Evolutionary conservation across 345 rosid species (phyloP), one percentile per base, ranked within the genome.

Genomic region (Populus davidiana): DNA sequence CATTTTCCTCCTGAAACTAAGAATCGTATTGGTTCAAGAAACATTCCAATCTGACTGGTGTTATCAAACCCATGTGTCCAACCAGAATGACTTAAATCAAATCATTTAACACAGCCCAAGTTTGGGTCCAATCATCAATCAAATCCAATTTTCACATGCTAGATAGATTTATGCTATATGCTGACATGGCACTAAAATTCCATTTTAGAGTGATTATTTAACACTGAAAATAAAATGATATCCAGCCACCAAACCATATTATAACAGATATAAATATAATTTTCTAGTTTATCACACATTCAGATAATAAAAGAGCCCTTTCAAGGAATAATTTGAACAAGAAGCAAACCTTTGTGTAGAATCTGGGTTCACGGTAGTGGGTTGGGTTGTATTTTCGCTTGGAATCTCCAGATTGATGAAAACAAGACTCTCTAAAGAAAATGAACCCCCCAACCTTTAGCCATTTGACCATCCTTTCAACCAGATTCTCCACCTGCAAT

Each of bases 361-460:
- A 96, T 76, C 93, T 88, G 71, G 99, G 99, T 78, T 96, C 99
- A 39, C 97, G 94, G 84, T 96, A 96, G 85, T 92, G 99, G 68
- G 99, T 89, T 66, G 98, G 99, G 81, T 92, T 92, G 75, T 74
- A 67, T 83, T 92, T 96, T 43, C 96, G 82, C 83, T 90, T 92
- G 77, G 85, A 83, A 83, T 93, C 99, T 78, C 97, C 98, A 71
- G 99, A 96, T 84, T 87, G 98, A 85, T 93, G 95, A 81, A 96
- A 92, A 82, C 99, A 96, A 71, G 98, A 91, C 87, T 96, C 99
- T 77, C 98, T 85, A 80, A 96, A 93, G 91, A 96, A 96, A 75
- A 96, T 90, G 80, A 78, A 85, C 13, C 99, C 98, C 2, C 98
- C 98, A 62, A 86, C 89, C 87, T 89, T 96, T n/a, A 94, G 81